phyloP scores from a whole-genome alignment of 495 filamentous ascomycete genomes.

The Apodospora peruviana region DNA sequence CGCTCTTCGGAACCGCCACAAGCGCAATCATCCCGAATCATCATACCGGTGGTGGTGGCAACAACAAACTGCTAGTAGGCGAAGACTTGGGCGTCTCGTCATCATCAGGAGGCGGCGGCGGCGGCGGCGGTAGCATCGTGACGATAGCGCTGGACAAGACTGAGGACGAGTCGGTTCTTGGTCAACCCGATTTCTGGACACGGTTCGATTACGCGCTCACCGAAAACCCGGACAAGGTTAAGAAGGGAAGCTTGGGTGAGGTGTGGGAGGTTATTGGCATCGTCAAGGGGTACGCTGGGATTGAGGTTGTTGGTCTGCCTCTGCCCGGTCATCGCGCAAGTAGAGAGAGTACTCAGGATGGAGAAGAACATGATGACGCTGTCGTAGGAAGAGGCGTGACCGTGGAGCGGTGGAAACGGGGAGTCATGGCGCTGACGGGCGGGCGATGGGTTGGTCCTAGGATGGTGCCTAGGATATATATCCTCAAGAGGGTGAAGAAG shows the following conservation, averaged over 20 bases:
- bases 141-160: conserved; percentile 55
- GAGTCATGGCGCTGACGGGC: conserved; percentile 34
- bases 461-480: conserved; percentile 53
- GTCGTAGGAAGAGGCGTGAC: conserved; percentile 29
- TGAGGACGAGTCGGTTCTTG: conserved; percentile 49
- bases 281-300: conserved; percentile 65
- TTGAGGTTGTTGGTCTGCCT: conserved; percentile 48
- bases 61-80: neutral
- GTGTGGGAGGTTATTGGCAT: conserved; percentile 72
- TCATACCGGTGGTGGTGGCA: neutral
- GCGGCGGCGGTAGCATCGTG: conserved; percentile 10
- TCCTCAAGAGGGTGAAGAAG: conserved; percentile 45
- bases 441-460: conserved; percentile 61
- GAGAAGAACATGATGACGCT: conserved; percentile 17
- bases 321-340: neutral
- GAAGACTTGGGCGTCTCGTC: neutral
- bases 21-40: conserved; percentile 6
- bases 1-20: conserved; percentile 59
- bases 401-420: conserved; percentile 25
- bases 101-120: neutral
- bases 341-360: conserved; percentile 27
- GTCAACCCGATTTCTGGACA: conserved; percentile 67
- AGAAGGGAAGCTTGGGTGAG: conserved; percentile 47
- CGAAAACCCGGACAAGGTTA: conserved; percentile 51
- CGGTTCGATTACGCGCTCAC: conserved; percentile 76